These are phyloP conservation scores for Jaltomata sinuosa DNA, from an alignment of 257 asterid genomes.

Conservation along the genomic window DNA sequence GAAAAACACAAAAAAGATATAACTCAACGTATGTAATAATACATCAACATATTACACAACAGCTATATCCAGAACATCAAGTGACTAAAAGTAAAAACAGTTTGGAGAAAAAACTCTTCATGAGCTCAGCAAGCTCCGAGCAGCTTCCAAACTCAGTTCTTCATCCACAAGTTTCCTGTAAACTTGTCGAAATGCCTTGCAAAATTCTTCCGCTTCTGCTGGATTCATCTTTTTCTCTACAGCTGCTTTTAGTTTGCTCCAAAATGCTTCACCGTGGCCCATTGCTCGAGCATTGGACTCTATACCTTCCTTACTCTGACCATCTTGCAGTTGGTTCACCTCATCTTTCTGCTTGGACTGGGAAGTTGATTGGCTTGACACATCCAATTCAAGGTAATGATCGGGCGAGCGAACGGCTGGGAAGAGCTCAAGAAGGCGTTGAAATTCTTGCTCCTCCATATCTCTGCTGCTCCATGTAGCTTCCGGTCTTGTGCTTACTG, in stretches of 20 bases:
- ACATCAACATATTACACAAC: neutral
- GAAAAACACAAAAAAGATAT: too few species aligned
- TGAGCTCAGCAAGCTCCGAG: constrained; percentile 34
- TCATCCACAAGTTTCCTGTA: constrained; percentile 58
- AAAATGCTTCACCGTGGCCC: constrained; percentile 40
- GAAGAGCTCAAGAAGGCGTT: constrained; percentile 51
- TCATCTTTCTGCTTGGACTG: constrained; percentile 25
- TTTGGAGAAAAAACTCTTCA: neutral
- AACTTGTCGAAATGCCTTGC: constrained; percentile 64
- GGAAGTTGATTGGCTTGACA: constrained; percentile 31
- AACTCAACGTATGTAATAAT: neutral
- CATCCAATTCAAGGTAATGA: constrained; percentile 43
- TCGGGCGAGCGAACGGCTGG: constrained; percentile 65
- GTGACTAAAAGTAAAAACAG: neutral
- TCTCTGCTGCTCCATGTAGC: too few species aligned
- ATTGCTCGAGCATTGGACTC: neutral
- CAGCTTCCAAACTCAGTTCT: constrained; percentile 53
- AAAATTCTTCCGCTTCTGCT: constrained; percentile 62
- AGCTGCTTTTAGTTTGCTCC: constrained; percentile 54
- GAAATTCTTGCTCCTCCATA: constrained; percentile 61
- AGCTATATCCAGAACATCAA: neutral
- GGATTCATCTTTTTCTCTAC: constrained; percentile 69
- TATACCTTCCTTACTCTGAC: constrained; percentile 14
- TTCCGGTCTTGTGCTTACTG: neutral
- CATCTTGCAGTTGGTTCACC: constrained; percentile 38